Base-by-base conservation (phyloP, 1,284 basidiomycete species). In the Melampsora larici-populina region DNA sequence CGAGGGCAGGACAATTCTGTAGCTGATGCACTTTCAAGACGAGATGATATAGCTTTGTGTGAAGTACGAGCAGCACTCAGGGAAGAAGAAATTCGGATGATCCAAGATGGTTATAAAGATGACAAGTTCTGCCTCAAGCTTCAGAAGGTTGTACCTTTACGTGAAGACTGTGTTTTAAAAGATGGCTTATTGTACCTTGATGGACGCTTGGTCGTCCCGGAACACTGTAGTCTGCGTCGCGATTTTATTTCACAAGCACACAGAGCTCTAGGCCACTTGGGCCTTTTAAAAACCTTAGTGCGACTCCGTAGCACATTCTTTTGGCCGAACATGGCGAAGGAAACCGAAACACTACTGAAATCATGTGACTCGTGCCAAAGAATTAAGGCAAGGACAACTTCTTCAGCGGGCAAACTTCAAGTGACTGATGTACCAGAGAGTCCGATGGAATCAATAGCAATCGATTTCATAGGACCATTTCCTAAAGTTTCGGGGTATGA, bases 101-200 rank as follows among this genome's bases (percentile, higher is more conserved):
- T 66, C n/a, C n/a, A 31, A n/a, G 13, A 4, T 15, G 33, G 33
- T 15, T 66, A 66, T 66, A 3, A 18, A 3, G 33, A 31, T 2
- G 33, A 66, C 13, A 31, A 11, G 9, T 66, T 66, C 64, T 66
- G 64, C 36, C 4, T 66, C 3, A 13, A 31, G 5, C 11, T 66
- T 26, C 13, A 9, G 1, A 66, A 66, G 36, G 64, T 66, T 13
- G n/a, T 66, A 29, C 29, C 65, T 1, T 46, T 55, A 1, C 29
- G 64, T 31, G 65, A 60, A 24, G 17, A 70, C 26, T 55, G 66
- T 17, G 24, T 49, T 0, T 18, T 9, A 3, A 26, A 66, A 0
- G 71, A 82, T 29, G 81, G 80, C 0, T 79, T 86, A 0, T 80
- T 85, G 43, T 86, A 80, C 72, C 76, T 85, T 17, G 82, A 81